Base-by-base conservation (phyloP, 2,329 filamentous ascomycete genomes). In the Ophiostoma sp. region DNA sequence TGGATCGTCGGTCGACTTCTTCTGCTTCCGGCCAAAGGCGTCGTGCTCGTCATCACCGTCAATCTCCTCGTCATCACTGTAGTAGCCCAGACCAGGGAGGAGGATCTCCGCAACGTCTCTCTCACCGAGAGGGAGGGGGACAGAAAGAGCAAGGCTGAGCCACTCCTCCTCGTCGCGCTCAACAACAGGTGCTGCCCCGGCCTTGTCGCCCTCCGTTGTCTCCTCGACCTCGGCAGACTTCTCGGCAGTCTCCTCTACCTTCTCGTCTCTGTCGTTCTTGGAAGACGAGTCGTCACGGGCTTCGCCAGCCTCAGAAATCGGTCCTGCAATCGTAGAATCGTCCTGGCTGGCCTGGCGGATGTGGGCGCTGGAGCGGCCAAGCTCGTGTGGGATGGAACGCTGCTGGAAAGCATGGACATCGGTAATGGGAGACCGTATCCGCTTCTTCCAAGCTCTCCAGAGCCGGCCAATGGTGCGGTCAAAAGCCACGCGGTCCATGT, bases 401-500 rank as follows among this genome's bases (percentile, higher is more conserved):
- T 84, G 81, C 64, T 85, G 82, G 68, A 84, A 80, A 52, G 87
- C 84, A 63, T 83, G 82, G 45, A 80, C 79, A 31, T 86, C 85
- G 45, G 84, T 81, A 33, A 80, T 80, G 0, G 89, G 88, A 7
- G 87, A 86, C 73, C 93, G 89, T 77, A 93, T 87, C 75, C 92
- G 89, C 84, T 97, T 97, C 83, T 96, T 94, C 96, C 96, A 99
- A 33, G 93, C 92, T 78, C 96, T 90, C 96, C 96, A 99, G 59
- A 98, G 85, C 68, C 95, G 88, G 25, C 96, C 96, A 1, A 99
- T 85, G 2, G 93, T 95, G 73, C 94, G 89, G 79, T 97, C 97
- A 74, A 98, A 86, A 8, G 95, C 95, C 76, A 98, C 89, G 77
- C 95, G 93, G 80, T 98, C 96, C 87, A 98, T 93, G 80, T 99